Evolutionary conservation across 2,329 filamentous ascomycete genomes (phyloP).

Genomic region (Pezicula neosporulosa): DNA sequence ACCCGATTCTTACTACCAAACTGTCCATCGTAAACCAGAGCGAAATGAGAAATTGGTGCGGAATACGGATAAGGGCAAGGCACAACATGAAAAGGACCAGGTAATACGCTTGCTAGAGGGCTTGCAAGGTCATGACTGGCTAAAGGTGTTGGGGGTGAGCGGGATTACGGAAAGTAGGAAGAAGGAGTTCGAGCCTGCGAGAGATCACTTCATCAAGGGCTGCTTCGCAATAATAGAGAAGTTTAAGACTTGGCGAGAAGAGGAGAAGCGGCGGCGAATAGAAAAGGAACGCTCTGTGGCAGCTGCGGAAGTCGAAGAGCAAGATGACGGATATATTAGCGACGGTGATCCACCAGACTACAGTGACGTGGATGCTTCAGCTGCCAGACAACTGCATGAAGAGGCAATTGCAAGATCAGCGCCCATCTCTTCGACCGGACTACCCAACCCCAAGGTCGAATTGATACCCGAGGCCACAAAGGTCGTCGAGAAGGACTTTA

Average conservation of each 20-base stretch:
- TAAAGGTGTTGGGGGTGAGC: constrained; percentile 85
- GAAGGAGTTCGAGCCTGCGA: constrained; percentile 81
- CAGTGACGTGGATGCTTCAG: constrained; percentile 66
- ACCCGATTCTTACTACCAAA: constrained; percentile 50
- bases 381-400: constrained; percentile 68
- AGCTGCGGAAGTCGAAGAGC: constrained; percentile 41
- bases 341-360: constrained; percentile 57
- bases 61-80: constrained; percentile 61
- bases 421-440: constrained; percentile 16
- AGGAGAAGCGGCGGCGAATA: constrained; percentile 79
- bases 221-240: constrained; percentile 81
- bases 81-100: constrained; percentile 64
- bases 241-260: constrained; percentile 82
- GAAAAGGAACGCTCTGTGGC: constrained; percentile 66
- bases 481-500: constrained; percentile 59
- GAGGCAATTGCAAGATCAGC: constrained; percentile 30
- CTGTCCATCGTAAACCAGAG: constrained; percentile 55
- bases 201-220: constrained; percentile 79
- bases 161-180: constrained; percentile 77
- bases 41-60: constrained; percentile 59
- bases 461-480: constrained; percentile 16
- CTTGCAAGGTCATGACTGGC: constrained; percentile 87
- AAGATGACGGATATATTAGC: constrained; percentile 32
- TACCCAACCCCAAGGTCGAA: constrained; percentile 28
- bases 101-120: constrained; percentile 70